Conservation (phyloP, 1,284 basidiomycete genomes). For the Austroboletus novae-zelandiae region DNA sequence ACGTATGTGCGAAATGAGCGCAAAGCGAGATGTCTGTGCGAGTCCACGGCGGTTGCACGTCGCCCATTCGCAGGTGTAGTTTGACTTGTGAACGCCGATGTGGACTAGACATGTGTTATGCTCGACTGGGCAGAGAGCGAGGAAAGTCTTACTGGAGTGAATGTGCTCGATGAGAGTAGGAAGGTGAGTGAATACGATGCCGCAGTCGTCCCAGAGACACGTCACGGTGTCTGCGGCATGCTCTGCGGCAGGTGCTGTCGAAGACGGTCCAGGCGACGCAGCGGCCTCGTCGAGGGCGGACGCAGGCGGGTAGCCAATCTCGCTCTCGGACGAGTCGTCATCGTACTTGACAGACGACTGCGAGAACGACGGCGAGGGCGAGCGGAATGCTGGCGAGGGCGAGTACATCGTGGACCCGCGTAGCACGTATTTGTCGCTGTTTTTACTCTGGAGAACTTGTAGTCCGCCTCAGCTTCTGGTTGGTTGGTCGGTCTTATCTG, state of each 20-base stretch:
- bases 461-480: too few relatives aligned
- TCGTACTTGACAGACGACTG: constrained; percentile 27
- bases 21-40: constrained; percentile 83
- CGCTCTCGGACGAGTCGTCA: constrained; percentile 27
- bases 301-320: constrained; percentile 5
- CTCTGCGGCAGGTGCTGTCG: constrained; percentile 10
- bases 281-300: constrained; percentile 15
- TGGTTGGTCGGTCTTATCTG: too few relatives aligned
- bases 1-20: constrained; percentile 82
- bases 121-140: neutral
- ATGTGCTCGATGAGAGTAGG: constrained; percentile 76
- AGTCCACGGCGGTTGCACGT: constrained; percentile 78
- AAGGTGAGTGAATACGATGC: constrained; percentile 65
- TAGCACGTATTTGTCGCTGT: constrained; percentile 20
- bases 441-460: too few relatives aligned
- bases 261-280: constrained; percentile 29
- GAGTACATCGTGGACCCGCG: constrained; percentile 26
- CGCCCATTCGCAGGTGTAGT: constrained; percentile 87
- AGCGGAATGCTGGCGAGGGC: constrained; percentile 23
- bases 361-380: constrained; percentile 33
- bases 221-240: constrained; percentile 48
- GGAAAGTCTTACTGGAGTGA: constrained; percentile 57
- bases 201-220: constrained; percentile 81
- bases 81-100: constrained; percentile 83
- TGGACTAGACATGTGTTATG: constrained; percentile 50